phyloP scores from a whole-genome alignment of 805 yeast species.

The Candida suzukii region DNA sequence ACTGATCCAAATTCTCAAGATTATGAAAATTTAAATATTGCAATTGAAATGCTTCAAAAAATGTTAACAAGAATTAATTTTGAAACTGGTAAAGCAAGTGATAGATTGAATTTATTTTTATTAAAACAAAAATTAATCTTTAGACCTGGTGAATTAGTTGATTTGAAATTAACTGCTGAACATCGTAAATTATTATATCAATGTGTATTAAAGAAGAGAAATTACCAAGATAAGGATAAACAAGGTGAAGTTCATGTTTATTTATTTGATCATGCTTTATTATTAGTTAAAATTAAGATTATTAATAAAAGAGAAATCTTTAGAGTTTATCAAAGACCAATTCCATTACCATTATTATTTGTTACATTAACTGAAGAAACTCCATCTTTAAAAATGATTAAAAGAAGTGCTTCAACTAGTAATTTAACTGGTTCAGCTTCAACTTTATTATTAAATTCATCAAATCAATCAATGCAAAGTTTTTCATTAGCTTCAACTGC shows the following conservation, averaged over 20 bases:
- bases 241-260: slow-evolving; percentile 82
- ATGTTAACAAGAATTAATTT: slow-evolving; percentile 72
- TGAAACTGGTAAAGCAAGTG: slow-evolving; percentile 91
- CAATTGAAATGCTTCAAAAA: slow-evolving; percentile 67
- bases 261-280: slow-evolving; percentile 78
- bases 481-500: slow-evolving; percentile 17
- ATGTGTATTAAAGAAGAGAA: slow-evolving; percentile 67
- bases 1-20: slow-evolving; percentile 77
- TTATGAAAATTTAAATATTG: slow-evolving; percentile 57
- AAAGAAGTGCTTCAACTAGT: slow-evolving; percentile 32
- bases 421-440: slow-evolving; percentile 23
- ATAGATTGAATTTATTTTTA: slow-evolving; percentile 81
- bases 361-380: slow-evolving; percentile 74
- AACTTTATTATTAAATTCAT: slow-evolving; percentile 18
- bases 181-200: slow-evolving; percentile 74
- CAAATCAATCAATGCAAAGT: slow-evolving; percentile 8
- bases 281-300: slow-evolving; percentile 79
- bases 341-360: slow-evolving; percentile 70
- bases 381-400: slow-evolving; percentile 47
- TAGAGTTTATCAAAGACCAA: slow-evolving; percentile 85
- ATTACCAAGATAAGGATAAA: slow-evolving; percentile 58
- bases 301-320: slow-evolving; percentile 88
- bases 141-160: slow-evolving; percentile 77
- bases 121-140: slow-evolving; percentile 79
- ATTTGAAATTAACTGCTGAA: slow-evolving; percentile 77